These are phyloP conservation scores for Xylaria sp. DNA, from an alignment of 2,329 filamentous ascomycete species.

Conservation along the genomic window DNA sequence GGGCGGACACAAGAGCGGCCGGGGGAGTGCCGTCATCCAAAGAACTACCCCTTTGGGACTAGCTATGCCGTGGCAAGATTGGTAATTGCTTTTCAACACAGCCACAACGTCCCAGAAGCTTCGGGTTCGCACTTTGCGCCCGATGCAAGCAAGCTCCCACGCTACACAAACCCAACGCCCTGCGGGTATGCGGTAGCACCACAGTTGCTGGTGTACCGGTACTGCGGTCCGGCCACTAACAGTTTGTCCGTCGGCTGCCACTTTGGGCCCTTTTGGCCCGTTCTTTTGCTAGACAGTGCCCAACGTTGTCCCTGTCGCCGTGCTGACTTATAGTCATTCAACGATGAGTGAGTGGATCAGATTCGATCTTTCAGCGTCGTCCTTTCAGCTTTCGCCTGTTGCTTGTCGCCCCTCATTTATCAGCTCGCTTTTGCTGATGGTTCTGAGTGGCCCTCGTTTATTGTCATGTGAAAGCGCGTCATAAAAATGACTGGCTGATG, in stretches of 20 bases:
- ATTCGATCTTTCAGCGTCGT: slow-evolving; percentile 8
- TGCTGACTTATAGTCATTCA: slow-evolving; percentile 16
- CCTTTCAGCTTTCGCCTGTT: slow-evolving; percentile 32
- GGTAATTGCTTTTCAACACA: slow-evolving; percentile 32
- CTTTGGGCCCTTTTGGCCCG: slow-evolving; percentile 16
- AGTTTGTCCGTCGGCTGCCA: slow-evolving; percentile 27
- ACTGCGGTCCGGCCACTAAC: slow-evolving; percentile 32
- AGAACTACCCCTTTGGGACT: slow-evolving; percentile 22
- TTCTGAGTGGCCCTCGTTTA: slow-evolving; percentile 12
- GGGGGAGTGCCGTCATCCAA: slow-evolving; percentile 38
- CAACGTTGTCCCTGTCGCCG: background rate
- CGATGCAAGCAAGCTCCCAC: too few relatives aligned
- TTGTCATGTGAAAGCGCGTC: slow-evolving; percentile 23
- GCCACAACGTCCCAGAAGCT: slow-evolving; percentile 46
- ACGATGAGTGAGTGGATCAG: slow-evolving; percentile 22
- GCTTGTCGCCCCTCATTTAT: slow-evolving; percentile 25
- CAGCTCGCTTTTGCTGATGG: slow-evolving; percentile 19
- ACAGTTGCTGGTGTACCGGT: slow-evolving; percentile 35
- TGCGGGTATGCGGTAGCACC: slow-evolving; percentile 3
- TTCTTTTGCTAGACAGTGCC: slow-evolving; percentile 10
- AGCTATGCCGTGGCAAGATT: background rate
- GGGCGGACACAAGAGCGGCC: slow-evolving; percentile 9
- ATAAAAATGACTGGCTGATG: slow-evolving; percentile 22
- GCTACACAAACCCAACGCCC: too few relatives aligned
- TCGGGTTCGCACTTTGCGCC: slow-evolving; percentile 45